Evolutionary conservation across 2,329 filamentous ascomycete genomes (phyloP).

Genomic region (Colletotrichum higginsianum): DNA sequence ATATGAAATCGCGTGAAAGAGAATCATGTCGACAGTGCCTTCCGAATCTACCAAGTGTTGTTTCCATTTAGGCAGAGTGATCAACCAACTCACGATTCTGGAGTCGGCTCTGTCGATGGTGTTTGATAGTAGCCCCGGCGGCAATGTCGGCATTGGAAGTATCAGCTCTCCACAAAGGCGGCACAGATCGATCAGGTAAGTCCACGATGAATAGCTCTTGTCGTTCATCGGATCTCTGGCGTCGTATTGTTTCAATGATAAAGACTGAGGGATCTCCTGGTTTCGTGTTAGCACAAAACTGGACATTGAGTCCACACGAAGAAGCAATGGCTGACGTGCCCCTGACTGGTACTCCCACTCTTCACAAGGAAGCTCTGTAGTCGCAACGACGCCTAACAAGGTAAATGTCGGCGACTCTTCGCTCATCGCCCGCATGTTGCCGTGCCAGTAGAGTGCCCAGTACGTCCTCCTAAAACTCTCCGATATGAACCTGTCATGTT

Average conservation of each 20-base stretch:
- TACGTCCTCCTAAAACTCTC: conserved; percentile 60
- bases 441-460: conserved; percentile 55
- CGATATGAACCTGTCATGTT: conserved; percentile 53
- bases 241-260: conserved; percentile 54
- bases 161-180: conserved; percentile 53
- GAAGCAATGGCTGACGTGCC: conserved; percentile 47
- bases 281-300: conserved; percentile 33
- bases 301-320: conserved; percentile 17
- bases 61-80: conserved; percentile 57
- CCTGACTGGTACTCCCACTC: conserved; percentile 58
- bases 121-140: conserved; percentile 46
- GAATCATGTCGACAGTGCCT: conserved; percentile 55
- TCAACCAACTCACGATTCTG: conserved; percentile 55
- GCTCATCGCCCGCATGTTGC: conserved; percentile 45
- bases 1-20: conserved; percentile 54
- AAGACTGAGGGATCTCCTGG: conserved; percentile 52
- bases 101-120: conserved; percentile 53
- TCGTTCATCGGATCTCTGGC: conserved; percentile 52
- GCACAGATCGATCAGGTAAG: conserved; percentile 55
- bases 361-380: conserved; percentile 57
- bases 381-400: conserved; percentile 49
- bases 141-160: conserved; percentile 47
- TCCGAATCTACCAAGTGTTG: conserved; percentile 54
- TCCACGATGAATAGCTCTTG: conserved; percentile 55
- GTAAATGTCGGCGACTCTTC: conserved; percentile 47